Base-by-base conservation (phyloP, 495 filamentous ascomycete species). In the Aspergillus saccharolyticus region DNA sequence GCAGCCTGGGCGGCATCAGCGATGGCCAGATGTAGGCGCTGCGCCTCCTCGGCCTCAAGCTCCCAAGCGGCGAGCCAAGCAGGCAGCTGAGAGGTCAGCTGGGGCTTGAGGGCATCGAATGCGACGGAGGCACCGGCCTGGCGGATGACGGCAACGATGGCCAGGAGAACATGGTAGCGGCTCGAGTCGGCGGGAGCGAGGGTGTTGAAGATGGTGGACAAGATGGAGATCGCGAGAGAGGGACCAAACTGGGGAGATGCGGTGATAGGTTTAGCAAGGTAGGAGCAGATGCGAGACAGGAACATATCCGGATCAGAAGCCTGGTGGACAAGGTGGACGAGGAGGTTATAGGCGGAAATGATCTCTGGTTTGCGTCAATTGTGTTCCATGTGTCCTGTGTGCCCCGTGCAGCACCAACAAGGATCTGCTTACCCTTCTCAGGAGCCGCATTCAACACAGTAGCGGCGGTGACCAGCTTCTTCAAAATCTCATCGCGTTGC, bases 141-240 rank as follows among this genome's bases (percentile, higher is more conserved):
- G 63, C 89, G 85, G 71, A 97, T 83, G 56, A 96, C 86, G 59
- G 83, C 82, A 24, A 96, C 68, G 60, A 96, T 89, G 62, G 89
- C 83, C 72, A 91, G 77, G 66, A 97, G 86, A 59, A 97, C 89
- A 63, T 96, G 86, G 80, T 88, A 97, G 28, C 93, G 87, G 64
- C 87, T 80, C 10, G 88, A 86, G 69, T 90, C 88, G 58, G 81
- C 75, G 44, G 83, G 67, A 45, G 84, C 78, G 53, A 97, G 84
- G 52, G 95, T 89, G 78, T 99, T 99, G 88, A 97, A 99, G 72
- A 99, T 82, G 56, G 91, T 96, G 67, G 89, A 91, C 59, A 99
- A 84, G 55, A 91, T 87, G 58, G 86, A 88, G 62, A 96, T 86
- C 53, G 90, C 86, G 55, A 99, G 81, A 43, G 88, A 85, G 54